These are phyloP conservation scores for Beauveria australis DNA, from an alignment of 2,329 filamentous ascomycete genomes.

Conservation along the genomic window DNA sequence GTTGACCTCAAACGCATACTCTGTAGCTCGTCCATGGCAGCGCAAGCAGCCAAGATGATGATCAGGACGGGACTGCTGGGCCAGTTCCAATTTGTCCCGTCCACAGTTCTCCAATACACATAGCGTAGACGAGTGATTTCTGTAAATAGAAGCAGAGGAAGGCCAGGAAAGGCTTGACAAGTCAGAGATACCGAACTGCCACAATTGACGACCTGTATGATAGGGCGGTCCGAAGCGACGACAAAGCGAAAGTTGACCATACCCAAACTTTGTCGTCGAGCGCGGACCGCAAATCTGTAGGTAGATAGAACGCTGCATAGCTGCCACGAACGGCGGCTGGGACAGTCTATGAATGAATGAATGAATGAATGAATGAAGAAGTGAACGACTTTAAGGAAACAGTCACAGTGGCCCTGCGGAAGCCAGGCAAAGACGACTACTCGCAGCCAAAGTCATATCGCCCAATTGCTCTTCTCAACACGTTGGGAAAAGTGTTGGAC, in stretches of 20 bases:
- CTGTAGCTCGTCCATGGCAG: conserved; percentile 22
- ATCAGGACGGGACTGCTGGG: conserved; percentile 22
- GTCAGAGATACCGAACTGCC: too few relatives aligned
- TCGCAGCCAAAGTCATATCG: conserved; percentile 15
- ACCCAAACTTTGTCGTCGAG: too few relatives aligned
- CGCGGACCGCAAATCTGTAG: too few relatives aligned
- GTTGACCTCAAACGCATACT: conserved; percentile 25
- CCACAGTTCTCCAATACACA: conserved; percentile 17
- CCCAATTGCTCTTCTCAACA: conserved; percentile 15
- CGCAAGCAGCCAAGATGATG: conserved; percentile 27
- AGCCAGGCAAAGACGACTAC: conserved; percentile 16
- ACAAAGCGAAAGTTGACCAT: too few relatives aligned
- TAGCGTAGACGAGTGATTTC: conserved; percentile 17
- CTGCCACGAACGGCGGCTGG: too few relatives aligned
- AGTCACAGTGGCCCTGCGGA: conserved; percentile 13
- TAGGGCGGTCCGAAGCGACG: too few relatives aligned
- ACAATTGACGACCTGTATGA: too few relatives aligned
- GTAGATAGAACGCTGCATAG: too few relatives aligned
- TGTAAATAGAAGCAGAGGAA: conserved; percentile 18
- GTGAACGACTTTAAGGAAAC: conserved; percentile 9
- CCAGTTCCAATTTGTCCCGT: conserved; percentile 21
- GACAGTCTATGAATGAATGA: too few relatives aligned
- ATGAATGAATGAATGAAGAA: too few relatives aligned
- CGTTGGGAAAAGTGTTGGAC: conserved; percentile 13
- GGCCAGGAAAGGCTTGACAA: too few relatives aligned